Percentiles rank a stretch among this genome's conserved stretches.
Conservation (phyloP, 2,329 filamentous ascomycete species). For the Pyricularia pennisetigena region DNA sequence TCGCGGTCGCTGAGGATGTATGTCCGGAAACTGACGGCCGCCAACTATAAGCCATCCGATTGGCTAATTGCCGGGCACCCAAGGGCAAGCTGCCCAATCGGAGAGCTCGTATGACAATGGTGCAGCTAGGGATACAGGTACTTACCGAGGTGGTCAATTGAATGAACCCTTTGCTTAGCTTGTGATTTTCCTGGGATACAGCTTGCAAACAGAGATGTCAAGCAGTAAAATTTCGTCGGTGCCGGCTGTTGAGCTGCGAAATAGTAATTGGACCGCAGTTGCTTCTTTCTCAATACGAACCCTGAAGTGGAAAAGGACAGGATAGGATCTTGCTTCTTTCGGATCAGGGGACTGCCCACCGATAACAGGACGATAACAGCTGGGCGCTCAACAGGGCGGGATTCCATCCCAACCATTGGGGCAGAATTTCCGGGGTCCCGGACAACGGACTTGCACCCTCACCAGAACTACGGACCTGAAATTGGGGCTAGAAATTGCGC, state of each 20-base stretch:
- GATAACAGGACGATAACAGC: neutral
- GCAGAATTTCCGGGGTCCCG: neutral
- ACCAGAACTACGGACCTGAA: neutral
- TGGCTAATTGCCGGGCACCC: neutral
- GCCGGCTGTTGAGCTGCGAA: neutral
- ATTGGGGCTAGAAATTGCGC: neutral
- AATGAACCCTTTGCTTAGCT: neutral
- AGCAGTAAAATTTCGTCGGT: neutral
- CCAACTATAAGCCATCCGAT: neutral
- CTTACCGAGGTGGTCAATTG: neutral
- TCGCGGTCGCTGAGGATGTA: neutral
- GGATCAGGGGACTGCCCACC: neutral
- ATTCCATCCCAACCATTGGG: constrained; percentile 5
- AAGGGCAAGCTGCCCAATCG: neutral
- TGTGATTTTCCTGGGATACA: neutral
- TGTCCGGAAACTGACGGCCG: neutral
- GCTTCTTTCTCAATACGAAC: neutral
- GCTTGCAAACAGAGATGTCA: neutral
- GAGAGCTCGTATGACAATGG: neutral
- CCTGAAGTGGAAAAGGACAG: neutral
- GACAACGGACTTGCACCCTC: neutral
- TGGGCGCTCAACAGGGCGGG: constrained; percentile 2
- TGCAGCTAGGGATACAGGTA: neutral
- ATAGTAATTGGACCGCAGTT: neutral
- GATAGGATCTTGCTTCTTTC: neutral